These are phyloP conservation scores for Sarocladiaceae sp. DNA, from an alignment of 2,329 filamentous ascomycete genomes.

Conservation along the genomic window DNA sequence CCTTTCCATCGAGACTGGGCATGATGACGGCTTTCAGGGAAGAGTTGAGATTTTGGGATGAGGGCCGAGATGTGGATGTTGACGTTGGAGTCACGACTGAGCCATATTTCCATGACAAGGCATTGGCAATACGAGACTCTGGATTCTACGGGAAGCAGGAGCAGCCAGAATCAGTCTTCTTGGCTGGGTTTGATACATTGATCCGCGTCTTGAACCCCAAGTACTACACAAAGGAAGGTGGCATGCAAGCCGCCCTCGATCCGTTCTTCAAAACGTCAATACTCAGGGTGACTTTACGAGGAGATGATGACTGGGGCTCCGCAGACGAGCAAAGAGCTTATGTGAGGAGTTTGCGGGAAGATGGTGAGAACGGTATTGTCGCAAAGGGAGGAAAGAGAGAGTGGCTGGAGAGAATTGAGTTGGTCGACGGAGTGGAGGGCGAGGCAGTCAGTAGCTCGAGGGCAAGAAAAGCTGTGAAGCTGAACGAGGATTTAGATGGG, in stretches of 20 bases:
- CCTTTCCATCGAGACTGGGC: slow-evolving; percentile 61
- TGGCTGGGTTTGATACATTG: slow-evolving; percentile 73
- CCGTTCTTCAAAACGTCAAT: slow-evolving; percentile 61
- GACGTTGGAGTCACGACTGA: slow-evolving; percentile 69
- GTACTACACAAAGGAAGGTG: slow-evolving; percentile 50
- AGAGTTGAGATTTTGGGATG: slow-evolving; percentile 36
- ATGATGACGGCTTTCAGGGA: slow-evolving; percentile 69
- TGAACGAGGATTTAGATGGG: slow-evolving; percentile 39
- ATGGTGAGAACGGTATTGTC: slow-evolving; percentile 35
- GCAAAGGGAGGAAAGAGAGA: slow-evolving; percentile 47
- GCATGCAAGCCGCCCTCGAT: slow-evolving; percentile 49
- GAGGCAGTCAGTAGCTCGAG: slow-evolving; percentile 55
- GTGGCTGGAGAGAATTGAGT: slow-evolving; percentile 52
- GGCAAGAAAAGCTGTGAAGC: slow-evolving; percentile 53
- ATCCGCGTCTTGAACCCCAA: slow-evolving; percentile 68
- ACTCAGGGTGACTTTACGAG: slow-evolving; percentile 60
- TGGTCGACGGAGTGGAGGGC: slow-evolving; percentile 46
- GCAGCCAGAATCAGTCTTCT: slow-evolving; percentile 43
- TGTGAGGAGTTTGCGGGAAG: slow-evolving; percentile 37
- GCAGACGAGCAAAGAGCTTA: slow-evolving; percentile 31
- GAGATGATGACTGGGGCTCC: slow-evolving; percentile 56
- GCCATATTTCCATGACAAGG: slow-evolving; percentile 74
- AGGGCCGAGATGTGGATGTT: slow-evolving; percentile 26
- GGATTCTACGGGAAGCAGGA: slow-evolving; percentile 33
- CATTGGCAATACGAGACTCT: slow-evolving; percentile 43